Percentiles rank a stretch among this genome's conserved stretches.
Evolutionary conservation across 257 asterid genomes (phyloP).

Genomic region (Rhazya stricta): DNA sequence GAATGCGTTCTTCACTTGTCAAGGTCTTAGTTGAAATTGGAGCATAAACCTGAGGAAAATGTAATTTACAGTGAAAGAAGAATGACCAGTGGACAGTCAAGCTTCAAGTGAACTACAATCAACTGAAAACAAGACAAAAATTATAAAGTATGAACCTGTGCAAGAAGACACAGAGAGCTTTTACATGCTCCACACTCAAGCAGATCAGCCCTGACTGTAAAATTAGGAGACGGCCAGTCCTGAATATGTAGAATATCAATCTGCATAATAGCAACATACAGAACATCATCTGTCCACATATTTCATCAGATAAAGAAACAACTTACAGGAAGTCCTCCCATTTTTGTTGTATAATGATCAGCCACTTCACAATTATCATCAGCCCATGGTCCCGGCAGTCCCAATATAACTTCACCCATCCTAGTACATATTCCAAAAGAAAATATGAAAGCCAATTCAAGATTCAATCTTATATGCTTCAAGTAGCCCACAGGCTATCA

Average conservation of each 20-base stretch:
- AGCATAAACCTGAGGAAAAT: conserved; percentile 64
- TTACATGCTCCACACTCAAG: conserved; percentile 54
- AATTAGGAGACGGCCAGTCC: conserved; percentile 74
- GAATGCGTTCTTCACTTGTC: conserved; percentile 52
- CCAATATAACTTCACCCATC: conserved; percentile 63
- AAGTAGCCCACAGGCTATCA: not conserved
- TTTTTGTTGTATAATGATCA: conserved; percentile 79
- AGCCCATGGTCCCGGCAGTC: conserved; percentile 97
- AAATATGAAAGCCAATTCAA: not conserved
- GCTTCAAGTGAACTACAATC: not conserved
- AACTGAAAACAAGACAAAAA: not conserved
- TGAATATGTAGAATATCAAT: conserved; percentile 16
- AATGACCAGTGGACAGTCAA: conserved; percentile 1
- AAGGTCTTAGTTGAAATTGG: conserved; percentile 44
- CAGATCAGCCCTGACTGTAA: conserved; percentile 32
- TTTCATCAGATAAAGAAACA: not conserved
- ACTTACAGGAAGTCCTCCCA: conserved; percentile 88
- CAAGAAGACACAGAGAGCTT: conserved; percentile 57
- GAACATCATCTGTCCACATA: not conserved
- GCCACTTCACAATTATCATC: conserved; percentile 64
- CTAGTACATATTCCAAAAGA: conserved; percentile 10
- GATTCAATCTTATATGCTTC: not conserved
- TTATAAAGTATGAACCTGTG: conserved; percentile 49
- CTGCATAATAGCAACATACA: not conserved
- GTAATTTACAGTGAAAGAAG: not conserved